Conservation (phyloP, 2,329 filamentous ascomycete species). For the Epichloe gansuensis region DNA sequence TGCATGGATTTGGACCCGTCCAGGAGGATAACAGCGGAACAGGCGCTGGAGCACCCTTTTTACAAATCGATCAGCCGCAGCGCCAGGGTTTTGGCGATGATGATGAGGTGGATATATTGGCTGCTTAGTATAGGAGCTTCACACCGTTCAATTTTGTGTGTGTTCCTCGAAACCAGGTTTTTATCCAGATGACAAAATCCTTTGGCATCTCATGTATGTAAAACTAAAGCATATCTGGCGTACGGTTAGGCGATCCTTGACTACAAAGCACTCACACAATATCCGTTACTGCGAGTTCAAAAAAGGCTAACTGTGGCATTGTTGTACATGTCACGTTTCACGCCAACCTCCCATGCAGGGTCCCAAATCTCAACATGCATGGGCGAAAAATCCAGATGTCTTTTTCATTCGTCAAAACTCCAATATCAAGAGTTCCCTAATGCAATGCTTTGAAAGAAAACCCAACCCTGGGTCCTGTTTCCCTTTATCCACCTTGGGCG, state of each 20-base stretch:
- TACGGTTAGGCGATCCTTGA: background rate
- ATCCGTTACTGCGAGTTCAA: background rate
- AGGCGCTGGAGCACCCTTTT: constrained; percentile 65
- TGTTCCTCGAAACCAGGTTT: background rate
- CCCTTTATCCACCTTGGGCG: constrained; percentile 7
- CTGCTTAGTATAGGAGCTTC: constrained; percentile 14
- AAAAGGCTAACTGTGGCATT: background rate
- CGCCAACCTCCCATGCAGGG: background rate
- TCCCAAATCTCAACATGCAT: constrained; percentile 7
- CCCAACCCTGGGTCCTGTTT: constrained; percentile 17
- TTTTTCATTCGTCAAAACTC: constrained; percentile 29
- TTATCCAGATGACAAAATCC: background rate
- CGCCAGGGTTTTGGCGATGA: constrained; percentile 28
- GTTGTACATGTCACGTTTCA: background rate
- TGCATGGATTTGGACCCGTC: constrained; percentile 68
- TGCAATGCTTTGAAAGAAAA: constrained; percentile 29
- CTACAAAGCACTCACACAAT: no score
- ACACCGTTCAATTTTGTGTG: background rate
- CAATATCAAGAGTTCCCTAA: constrained; percentile 26
- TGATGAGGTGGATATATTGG: constrained; percentile 42
- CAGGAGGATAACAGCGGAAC: constrained; percentile 60
- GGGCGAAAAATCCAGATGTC: constrained; percentile 21
- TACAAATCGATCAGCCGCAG: constrained; percentile 26
- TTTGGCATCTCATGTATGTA: background rate
- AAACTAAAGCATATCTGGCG: constrained; percentile 2